A percentile compares a stretch with the other conserved stretches of the same genome.
phyloP scores from a whole-genome alignment of 345 rosid species.

The Acer yangbiense region DNA sequence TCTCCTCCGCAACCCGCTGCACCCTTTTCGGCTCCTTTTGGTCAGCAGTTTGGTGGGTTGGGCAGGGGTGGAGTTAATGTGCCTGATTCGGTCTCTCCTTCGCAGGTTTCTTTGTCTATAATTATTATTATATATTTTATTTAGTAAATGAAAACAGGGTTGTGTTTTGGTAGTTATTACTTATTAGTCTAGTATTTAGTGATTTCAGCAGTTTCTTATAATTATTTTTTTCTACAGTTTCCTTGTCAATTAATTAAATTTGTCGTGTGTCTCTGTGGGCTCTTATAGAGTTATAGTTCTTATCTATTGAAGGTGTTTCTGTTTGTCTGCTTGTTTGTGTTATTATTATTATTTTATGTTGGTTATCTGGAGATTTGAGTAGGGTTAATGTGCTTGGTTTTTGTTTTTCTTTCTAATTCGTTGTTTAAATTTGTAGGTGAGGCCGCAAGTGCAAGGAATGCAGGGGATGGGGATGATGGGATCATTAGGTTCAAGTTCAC shows the following conservation, averaged over 20 bases:
- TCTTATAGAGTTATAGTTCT: not conserved
- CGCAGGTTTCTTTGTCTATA: constrained; percentile 45
- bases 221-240: no score
- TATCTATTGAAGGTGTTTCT: not conserved
- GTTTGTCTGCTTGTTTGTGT: not conserved
- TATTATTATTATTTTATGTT: not conserved
- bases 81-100: constrained; percentile 48
- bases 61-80: constrained; percentile 49
- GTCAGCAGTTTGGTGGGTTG: constrained; percentile 61
- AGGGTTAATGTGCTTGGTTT: not conserved
- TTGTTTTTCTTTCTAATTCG: not conserved
- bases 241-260: no score
- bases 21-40: constrained; percentile 66
- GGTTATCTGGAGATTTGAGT: not conserved
- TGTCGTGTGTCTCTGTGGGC: not conserved
- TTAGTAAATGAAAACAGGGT: not conserved
- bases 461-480: constrained; percentile 76
- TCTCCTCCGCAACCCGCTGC: constrained; percentile 46
- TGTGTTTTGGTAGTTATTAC: not conserved
- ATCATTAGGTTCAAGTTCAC: constrained; percentile 60
- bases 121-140: not conserved
- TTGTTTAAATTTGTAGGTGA: constrained; percentile 41
- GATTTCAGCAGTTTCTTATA: not conserved
- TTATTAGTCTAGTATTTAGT: not conserved
- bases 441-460: constrained; percentile 56